These are phyloP conservation scores for Madurella mycetomatis DNA, from an alignment of 2,329 filamentous ascomycete species.

Conservation along the genomic window DNA sequence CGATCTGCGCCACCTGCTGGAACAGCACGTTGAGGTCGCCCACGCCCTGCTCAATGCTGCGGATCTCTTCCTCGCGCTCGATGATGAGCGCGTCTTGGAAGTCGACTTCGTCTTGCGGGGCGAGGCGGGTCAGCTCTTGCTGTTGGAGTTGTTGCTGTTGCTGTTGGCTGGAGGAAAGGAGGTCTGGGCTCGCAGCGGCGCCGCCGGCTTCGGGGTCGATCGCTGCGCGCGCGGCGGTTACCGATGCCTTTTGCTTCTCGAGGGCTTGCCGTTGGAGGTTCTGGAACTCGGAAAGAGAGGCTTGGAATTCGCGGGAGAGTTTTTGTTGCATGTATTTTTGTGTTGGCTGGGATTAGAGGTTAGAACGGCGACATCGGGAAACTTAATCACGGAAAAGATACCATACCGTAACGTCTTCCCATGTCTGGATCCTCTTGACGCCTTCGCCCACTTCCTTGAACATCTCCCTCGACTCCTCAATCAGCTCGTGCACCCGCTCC, in stretches of 20 bases:
- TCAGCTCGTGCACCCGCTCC: slow-evolving; percentile 80
- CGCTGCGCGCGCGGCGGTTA: slow-evolving; percentile 75
- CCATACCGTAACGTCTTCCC: slow-evolving; percentile 75
- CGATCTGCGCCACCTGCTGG: slow-evolving; percentile 95
- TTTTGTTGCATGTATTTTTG: slow-evolving; percentile 98
- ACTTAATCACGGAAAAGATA: not conserved
- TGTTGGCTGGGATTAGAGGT: slow-evolving; percentile 59
- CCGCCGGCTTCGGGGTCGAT: slow-evolving; percentile 54
- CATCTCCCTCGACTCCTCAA: slow-evolving; percentile 78
- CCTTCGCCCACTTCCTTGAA: slow-evolving; percentile 93
- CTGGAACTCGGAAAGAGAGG: slow-evolving; percentile 87
- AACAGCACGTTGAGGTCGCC: slow-evolving; percentile 95
- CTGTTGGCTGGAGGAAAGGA: slow-evolving; percentile 24
- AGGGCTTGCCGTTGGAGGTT: slow-evolving; percentile 82
- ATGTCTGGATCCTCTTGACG: slow-evolving; percentile 84
- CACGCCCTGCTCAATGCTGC: slow-evolving; percentile 95
- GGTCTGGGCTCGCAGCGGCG: slow-evolving; percentile 30
- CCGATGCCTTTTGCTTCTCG: slow-evolving; percentile 86
- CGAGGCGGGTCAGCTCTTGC: slow-evolving; percentile 74
- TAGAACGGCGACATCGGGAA: slow-evolving; percentile 3
- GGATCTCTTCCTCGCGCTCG: slow-evolving; percentile 93
- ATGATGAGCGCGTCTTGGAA: slow-evolving; percentile 95
- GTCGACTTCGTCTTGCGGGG: slow-evolving; percentile 90
- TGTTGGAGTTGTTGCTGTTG: slow-evolving; percentile 60
- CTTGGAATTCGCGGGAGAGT: slow-evolving; percentile 86